Evolutionary conservation across 2,329 filamentous ascomycete genomes (phyloP), one percentile per base, ranked within the genome.

Genomic region (Exophiala oligosperma): DNA sequence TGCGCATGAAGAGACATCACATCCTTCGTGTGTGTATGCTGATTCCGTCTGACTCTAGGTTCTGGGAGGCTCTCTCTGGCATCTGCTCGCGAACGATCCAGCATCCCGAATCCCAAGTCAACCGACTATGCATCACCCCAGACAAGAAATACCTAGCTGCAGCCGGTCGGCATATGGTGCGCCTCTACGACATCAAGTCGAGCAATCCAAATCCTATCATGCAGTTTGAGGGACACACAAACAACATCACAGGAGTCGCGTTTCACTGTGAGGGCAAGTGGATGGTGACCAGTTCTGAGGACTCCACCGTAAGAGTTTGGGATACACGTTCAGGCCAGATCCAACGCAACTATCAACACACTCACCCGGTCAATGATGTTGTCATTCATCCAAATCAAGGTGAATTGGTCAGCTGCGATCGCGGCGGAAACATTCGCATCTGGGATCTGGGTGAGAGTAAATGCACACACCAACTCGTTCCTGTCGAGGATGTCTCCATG

Each of bases 311-410:
- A 70, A 96, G 96, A 80, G 96, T 97, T 64, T 97, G 92, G 92
- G 93, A 97, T 73, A 96, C 92, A 4, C 81, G 92, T 48, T 90
- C 84, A 11, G 93, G 91, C 47, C 87, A 84, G 57, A 86, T 97
- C 54, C 94, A 99, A 76, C 85, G 94, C 54, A 96, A 93, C 75
- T 99, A 99, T 73, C 88, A 84, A 66, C 94, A 99, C 72, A 90
- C 89, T 53, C 88, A 86, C 35, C 87, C 94, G 0, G 94, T 93
- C 52, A 99, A 97, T 70, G 94, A 99, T 74, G 94, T 99, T 7
- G 94, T 97, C n/a, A 99, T 99, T 56, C 94, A 99, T 73, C 94
- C 94, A 0, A 99, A 99, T 71, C 94, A 99, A 77, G 94, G 93
- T 60, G 94, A 99, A 78, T 88, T 99, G 61, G 96, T 99, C 70